phyloP scores from a whole-genome alignment of 352 stramenopile species.

The Phytophthora syringae region DNA sequence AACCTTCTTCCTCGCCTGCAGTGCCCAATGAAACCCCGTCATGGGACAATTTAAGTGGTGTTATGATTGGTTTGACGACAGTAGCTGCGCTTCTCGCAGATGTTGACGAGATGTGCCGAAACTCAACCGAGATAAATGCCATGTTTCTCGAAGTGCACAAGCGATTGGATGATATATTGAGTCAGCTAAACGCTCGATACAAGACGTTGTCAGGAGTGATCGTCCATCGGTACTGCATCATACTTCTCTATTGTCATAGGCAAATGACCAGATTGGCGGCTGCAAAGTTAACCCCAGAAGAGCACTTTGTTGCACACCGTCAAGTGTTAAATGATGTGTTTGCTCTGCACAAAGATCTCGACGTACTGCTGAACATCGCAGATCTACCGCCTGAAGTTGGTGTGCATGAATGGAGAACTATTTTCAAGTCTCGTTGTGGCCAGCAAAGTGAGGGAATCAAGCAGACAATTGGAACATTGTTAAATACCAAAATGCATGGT shows the following conservation, averaged over 20 bases:
- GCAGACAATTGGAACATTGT: background rate
- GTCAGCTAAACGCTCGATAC: background rate
- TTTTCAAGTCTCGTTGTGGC: background rate
- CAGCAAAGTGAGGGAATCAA: background rate
- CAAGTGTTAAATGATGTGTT: conserved; percentile 3
- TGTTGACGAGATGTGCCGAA: background rate
- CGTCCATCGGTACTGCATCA: background rate
- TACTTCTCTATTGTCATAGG: background rate
- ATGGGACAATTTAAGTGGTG: background rate
- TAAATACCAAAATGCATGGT: background rate
- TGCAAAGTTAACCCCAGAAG: background rate
- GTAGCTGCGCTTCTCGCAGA: background rate
- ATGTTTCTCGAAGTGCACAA: conserved; percentile 5
- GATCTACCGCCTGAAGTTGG: background rate
- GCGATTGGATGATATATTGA: conserved; percentile 4
- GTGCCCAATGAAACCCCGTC: too few species aligned
- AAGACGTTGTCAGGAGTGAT: background rate
- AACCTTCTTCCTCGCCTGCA: background rate
- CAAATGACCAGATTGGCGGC: background rate
- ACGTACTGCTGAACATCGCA: background rate
- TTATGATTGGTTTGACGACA: background rate
- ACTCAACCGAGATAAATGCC: background rate
- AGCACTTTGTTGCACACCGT: background rate
- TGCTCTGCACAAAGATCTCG: background rate
- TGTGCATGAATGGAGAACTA: background rate